Evolutionary conservation across 2,329 filamentous ascomycete genomes (phyloP), one percentile per base, ranked within the genome.

Genomic region (Exophiala bonariae): DNA sequence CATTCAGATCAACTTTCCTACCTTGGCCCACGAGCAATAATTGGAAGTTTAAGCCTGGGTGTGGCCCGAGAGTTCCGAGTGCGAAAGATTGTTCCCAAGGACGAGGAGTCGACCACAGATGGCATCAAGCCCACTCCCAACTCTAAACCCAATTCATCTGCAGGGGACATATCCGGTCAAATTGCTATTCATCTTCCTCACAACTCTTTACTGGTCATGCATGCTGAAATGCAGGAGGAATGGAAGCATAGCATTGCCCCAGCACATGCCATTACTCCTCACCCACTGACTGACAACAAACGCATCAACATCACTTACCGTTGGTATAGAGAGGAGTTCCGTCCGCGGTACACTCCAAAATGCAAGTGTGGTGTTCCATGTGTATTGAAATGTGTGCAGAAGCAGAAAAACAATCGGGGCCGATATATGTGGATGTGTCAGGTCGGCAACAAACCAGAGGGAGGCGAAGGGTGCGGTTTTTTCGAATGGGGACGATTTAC

Each of bases 391-490:
- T 90, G 89, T 32, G 89, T 91, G 13, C 89, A 91, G 69, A 82
- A 77, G 61, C 90, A 86, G 68, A 83, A 78, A 58, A 86, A 87
- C 57, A 92, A 82, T 44, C 76, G 82, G 56, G 91, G 92, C 0
- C 77, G 78, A 59, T 95, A 97, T 64, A 93, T 95, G 69, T 95
- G 90, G 89, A 93, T 92, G 86, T 97, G 93, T 61, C 82, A 95
- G 68, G 82, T 82, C 0, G 82, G 85, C 13, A 53, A 20, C 65
- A 59, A 56, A 55, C 50, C 45, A 2, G 40, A 17, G 8, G 50
- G 35, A 18, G 56, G 48, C 26, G 69, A 82, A 31, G 82, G 80
- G 4, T 96, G 90, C 61, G 73, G 78, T 0, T 93, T 86, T 61
- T 95, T 96, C 58, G 77, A 87, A 52, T 96, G 90, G 90, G 89